These are phyloP conservation scores for Pluteus cervinus DNA, from an alignment of 768 basidiomycete genomes.

Conservation along the genomic window DNA sequence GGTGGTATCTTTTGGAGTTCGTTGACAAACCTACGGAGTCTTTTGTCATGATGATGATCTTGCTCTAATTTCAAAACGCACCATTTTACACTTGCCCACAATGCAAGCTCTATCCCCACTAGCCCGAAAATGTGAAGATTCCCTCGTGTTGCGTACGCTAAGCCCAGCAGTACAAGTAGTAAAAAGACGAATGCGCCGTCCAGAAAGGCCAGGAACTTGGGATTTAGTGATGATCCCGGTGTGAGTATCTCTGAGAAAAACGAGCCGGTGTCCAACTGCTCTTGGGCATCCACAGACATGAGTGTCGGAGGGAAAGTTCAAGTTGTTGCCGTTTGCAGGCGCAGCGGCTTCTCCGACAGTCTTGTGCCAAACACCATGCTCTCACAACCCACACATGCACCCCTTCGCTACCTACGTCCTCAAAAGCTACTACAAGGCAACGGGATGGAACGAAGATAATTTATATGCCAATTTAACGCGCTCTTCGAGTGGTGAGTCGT, in stretches of 20 bases:
- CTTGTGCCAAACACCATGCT: no score
- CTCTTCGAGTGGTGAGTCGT: constrained; percentile 71
- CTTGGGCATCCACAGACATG: neutral
- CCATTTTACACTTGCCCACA: constrained; percentile 85
- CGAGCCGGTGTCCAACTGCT: constrained; percentile 4
- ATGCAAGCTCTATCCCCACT: constrained; percentile 54
- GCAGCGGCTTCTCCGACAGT: no score
- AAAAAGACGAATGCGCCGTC: constrained; percentile 57
- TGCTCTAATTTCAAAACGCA: no score
- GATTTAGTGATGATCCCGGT: constrained; percentile 74
- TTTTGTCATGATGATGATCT: no score
- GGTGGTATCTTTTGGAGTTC: constrained; percentile 43
- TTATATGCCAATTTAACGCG: constrained; percentile 86
- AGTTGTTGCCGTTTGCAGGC: no score
- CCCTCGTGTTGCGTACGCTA: constrained; percentile 56
- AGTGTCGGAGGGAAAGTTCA: neutral
- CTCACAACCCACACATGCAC: constrained; percentile 58
- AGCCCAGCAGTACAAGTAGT: constrained; percentile 49
- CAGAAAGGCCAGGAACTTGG: constrained; percentile 56
- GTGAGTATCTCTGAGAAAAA: constrained; percentile 57
- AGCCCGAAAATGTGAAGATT: constrained; percentile 65
- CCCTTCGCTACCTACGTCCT: constrained; percentile 86
- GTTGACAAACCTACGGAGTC: constrained; percentile 68
- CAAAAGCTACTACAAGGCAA: constrained; percentile 84
- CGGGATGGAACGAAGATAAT: constrained; percentile 97